A percentile compares a stretch with the other conserved stretches of the same genome.
Evolutionary conservation across 768 basidiomycete genomes (phyloP).

Genomic region (Gymnopilus dilepis): DNA sequence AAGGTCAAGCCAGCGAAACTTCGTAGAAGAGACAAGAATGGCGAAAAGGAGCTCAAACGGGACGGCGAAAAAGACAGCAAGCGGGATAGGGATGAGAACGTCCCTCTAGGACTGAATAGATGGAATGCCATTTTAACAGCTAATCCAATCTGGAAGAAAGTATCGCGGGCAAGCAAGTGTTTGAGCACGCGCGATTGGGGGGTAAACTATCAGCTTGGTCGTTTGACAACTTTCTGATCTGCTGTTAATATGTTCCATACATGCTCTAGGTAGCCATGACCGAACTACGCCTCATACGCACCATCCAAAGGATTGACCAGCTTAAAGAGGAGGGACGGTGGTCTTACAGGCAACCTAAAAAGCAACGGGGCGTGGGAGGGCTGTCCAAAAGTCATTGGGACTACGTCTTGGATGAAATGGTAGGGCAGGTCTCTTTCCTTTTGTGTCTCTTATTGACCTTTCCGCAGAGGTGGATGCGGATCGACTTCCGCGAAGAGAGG

Average conservation of each 20-base stretch:
- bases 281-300: slow-evolving; percentile 78
- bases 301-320: slow-evolving; percentile 83
- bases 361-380: slow-evolving; percentile 81
- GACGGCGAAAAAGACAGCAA: slow-evolving; percentile 54
- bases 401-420: slow-evolving; percentile 96
- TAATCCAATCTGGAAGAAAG: slow-evolving; percentile 77
- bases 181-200: slow-evolving; percentile 83
- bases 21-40: slow-evolving; percentile 53
- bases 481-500: slow-evolving; percentile 93
- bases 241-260: background rate
- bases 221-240: background rate
- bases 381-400: slow-evolving; percentile 91
- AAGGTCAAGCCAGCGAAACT: slow-evolving; percentile 39
- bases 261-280: slow-evolving; percentile 70
- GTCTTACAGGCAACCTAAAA: slow-evolving; percentile 96
- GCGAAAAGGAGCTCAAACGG: slow-evolving; percentile 47
- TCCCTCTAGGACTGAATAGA: slow-evolving; percentile 65
- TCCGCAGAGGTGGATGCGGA: slow-evolving; percentile 91
- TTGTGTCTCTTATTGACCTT: slow-evolving; percentile 7
- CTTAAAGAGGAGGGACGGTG: slow-evolving; percentile 83
- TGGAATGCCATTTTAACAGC: slow-evolving; percentile 79
- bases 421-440: slow-evolving; percentile 37
- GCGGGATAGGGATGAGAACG: slow-evolving; percentile 63
- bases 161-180: slow-evolving; percentile 76
- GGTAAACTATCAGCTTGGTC: slow-evolving; percentile 50